These are phyloP conservation scores for Marchantia paleacea DNA, from an alignment of 225 moss, liverwort and hornwort genomes.

Conservation along the genomic window DNA sequence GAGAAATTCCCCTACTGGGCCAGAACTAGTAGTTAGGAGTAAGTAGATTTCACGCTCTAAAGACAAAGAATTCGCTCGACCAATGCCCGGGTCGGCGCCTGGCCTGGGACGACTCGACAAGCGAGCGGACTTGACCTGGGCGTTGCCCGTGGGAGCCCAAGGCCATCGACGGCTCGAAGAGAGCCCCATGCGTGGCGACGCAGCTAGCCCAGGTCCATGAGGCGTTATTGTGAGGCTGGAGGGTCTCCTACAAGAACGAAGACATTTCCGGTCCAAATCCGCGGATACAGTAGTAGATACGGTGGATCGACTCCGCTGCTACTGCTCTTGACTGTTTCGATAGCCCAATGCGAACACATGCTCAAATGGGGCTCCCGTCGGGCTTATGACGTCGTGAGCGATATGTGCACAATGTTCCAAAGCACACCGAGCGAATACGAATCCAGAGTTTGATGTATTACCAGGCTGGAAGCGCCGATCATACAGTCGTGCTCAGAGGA, in stretches of 20 bases:
- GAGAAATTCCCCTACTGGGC: neutral
- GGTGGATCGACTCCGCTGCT: neutral
- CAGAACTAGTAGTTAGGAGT: neutral
- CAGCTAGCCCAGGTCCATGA: neutral
- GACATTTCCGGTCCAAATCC: neutral
- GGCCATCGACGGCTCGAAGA: neutral
- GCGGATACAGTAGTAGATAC: neutral
- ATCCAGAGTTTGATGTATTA: neutral
- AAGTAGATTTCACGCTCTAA: neutral
- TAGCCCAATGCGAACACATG: neutral
- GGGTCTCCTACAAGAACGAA: neutral
- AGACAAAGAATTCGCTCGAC: neutral
- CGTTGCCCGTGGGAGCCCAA: neutral
- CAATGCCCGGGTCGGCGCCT: neutral
- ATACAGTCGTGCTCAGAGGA: neutral
- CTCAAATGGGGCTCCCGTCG: neutral
- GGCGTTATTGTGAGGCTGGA: neutral
- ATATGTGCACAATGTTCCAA: neutral
- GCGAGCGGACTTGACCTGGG: neutral
- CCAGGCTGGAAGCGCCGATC: neutral
- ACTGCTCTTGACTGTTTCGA: neutral
- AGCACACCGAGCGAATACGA: neutral
- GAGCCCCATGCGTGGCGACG: neutral
- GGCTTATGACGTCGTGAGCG: neutral
- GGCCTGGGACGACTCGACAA: neutral